Base-by-base conservation (phyloP, 371 early-diverging fungal genomes). In the Enteropsectra breve region DNA sequence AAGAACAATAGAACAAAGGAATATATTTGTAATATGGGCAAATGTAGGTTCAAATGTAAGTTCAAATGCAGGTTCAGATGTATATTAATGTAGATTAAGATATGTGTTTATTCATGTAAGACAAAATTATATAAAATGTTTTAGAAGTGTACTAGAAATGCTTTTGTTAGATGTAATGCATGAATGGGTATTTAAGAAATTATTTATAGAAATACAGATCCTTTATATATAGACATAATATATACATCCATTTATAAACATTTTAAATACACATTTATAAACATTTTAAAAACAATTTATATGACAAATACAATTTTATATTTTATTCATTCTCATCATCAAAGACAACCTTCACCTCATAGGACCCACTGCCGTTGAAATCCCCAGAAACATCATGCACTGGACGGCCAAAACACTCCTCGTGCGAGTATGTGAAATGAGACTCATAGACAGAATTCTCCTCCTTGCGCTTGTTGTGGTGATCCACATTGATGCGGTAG, bases 301-400 rank as follows among this genome's bases (percentile, higher is more conserved):
- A 8, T n/a, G n/a, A 38, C 40, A n/a, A 8, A 8, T n/a, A n/a
- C n/a, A n/a, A n/a, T n/a, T n/a, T n/a, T n/a, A n/a, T n/a, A 55
- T 8, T 64, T 52, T 11, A 55, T n/a, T 37, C 53, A 43, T 64
- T 24, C 33, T 34, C 2, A 8, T 64, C 58, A 15, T 29, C 58
- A 50, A 50, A 66, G 4, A 24, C 43, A 63, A 66, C 28, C 6
- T 4, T 59, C 8, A 66, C 59, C n/a, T 66, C 66, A 30, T 56
- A 66, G n/a, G 37, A 37, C n/a, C 59, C 59, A 34, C 18, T 26
- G 3, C n/a, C 18, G n/a, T 60, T 66, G 40, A 66, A 60, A 2
- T 29, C 21, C 2, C 66, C 66, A 4, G 28, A 11, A 3, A 66
- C 59, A n/a, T 57, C 36, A 11, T 46, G 43, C 11, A 66, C 56